phyloP scores from a whole-genome alignment of 129 eudicot genomes.

The Lactuca saligna region DNA sequence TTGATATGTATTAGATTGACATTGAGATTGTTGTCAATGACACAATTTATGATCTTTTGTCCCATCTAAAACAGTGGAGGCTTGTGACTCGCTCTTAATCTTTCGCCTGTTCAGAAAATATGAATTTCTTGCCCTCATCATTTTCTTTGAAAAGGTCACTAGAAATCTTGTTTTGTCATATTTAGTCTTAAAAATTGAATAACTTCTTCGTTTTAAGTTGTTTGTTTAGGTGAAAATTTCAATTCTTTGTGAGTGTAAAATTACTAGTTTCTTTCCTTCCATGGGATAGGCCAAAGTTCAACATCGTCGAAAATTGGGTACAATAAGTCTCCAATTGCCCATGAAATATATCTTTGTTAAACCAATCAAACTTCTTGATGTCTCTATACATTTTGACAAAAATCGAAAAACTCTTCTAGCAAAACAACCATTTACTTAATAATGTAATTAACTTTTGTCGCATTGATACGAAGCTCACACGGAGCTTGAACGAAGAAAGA shows the following conservation, averaged over 20 bases:
- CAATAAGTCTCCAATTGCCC: conserved; percentile 1
- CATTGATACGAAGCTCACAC: not conserved
- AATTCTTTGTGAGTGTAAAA: conserved; percentile 1
- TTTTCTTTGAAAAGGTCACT: too few species aligned
- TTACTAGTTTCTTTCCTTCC: conserved; percentile 7
- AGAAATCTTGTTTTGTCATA: not conserved
- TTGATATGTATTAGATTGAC: too few species aligned
- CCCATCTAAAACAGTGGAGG: not conserved
- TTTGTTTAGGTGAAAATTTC: not conserved
- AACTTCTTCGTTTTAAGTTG: not conserved
- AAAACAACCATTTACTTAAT: not conserved
- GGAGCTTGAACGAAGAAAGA: not conserved
- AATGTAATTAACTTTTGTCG: not conserved
- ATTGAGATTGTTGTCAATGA: not conserved
- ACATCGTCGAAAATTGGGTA: conserved; percentile 4
- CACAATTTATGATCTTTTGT: not conserved
- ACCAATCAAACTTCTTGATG: conserved; percentile 24
- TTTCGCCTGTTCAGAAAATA: too few species aligned
- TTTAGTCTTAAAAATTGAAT: not conserved
- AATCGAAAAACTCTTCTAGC: not conserved
- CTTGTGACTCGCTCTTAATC: not conserved
- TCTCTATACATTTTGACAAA: not conserved
- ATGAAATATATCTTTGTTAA: conserved; percentile 7
- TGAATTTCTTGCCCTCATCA: not conserved
- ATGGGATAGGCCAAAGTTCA: conserved; percentile 23